Evolutionary conservation across 805 yeast species (phyloP), one percentile per base, ranked within the genome.

Genomic region (Candida sithepensis): DNA sequence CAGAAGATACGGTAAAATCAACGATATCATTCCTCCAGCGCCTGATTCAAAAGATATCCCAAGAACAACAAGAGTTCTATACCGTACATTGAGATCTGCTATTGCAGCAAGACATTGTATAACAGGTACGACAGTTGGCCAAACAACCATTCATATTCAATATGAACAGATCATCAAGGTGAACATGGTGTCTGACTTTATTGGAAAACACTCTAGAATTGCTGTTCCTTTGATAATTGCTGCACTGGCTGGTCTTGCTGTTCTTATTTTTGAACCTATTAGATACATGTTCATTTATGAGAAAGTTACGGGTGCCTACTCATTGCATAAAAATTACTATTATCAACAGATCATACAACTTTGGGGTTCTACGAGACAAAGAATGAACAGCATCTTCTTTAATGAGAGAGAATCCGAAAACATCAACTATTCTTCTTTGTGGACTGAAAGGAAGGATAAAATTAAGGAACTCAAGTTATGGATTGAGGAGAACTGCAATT

Each of bases 51-150:
- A 74, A 45, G 79, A 74, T 38, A 54, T 65, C 2, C 79, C 82
- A 3, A 65, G 78, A 16, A 51, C 55, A 34, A 84, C 89, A 7
- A 63, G 65, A 3, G 77, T 92, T 2, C 67, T 69, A 3, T 94
- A 83, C 66, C 69, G 74, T 38, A 60, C 73, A 2, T 65, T 77
- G 7, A 73, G 86, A 49, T 79, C 88, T 34, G 94, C 97, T 1
- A 82, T 89, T 7, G 71, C 89, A 50, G 97, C 98, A 0, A 83
- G 88, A 59, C 90, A 90, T 66, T 94, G 99, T 75, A 74, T 88
- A 20, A 89, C 96, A 16, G 97, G 96, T 28, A 70, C 86, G 50
- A 72, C 69, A 19, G 69, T 87, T 36, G 81, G 81, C 39, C 79
- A 77, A 26, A 81, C 88, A 2, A 74, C 78, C 1, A 57, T 92